Base-by-base conservation (phyloP, 1,284 basidiomycete genomes). In the Volvariella surrecta region DNA sequence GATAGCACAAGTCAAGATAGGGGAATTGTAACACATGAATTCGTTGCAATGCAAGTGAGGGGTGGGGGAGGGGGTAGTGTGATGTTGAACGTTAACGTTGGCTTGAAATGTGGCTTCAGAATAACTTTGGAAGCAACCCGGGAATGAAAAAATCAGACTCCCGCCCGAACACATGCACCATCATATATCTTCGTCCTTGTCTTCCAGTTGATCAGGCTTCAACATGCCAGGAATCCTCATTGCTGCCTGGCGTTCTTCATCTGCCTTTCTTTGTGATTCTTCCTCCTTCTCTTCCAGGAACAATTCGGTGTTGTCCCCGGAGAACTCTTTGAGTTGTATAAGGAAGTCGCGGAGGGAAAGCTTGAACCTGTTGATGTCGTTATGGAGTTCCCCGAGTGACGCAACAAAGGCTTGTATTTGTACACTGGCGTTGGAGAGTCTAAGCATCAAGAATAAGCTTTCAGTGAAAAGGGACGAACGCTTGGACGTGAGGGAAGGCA, bases 181-280 rank as follows among this genome's bases (percentile, higher is more conserved):
- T 35, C n/a, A 15, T 28, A 87, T 81, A 58, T 88, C 85, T 63
- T 91, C 89, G 59, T 90, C 88, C 63, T 84, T 84, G 68, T 94
- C 92, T 58, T 94, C 90, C 59, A 96, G 61, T 65, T 94, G 89
- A 53, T 85, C 87, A 22, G 95, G 95, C 66, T 98, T 98, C 61
- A 98, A 76, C 89, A 99, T 91, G 44, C 96, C 96, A n/a, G 95
- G 96, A 50, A 99, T 92, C 52, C 89, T 80, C 73, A 90, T 88
- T 15, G 94, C 94, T 24, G 82, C 76, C 66, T 92, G 80, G 44
- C 86, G 82, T 65, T 97, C 93, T 48, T 82, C 84, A 49, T 83
- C 79, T 0, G 80, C 69, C 54, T 74, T 74, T 55, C 62, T 66
- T 52, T 69, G 80, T 67, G 45, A 73, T 62, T 96, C 94, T 3